phyloP scores from a whole-genome alignment of 345 rosid genomes.

The Aurinia saxatilis region DNA sequence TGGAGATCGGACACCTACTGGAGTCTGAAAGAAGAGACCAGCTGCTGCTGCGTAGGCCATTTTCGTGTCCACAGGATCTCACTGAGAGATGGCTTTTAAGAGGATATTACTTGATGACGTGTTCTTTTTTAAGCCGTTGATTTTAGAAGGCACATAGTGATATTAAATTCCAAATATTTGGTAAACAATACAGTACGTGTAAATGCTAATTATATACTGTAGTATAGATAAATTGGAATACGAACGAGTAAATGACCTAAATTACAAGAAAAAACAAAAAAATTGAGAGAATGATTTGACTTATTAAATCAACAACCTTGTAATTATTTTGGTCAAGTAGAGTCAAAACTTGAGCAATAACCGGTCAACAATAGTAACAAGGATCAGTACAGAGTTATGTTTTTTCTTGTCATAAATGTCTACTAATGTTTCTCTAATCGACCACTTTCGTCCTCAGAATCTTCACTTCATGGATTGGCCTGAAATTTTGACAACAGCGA shows the following conservation, averaged over 20 bases:
- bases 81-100: constrained; percentile 5
- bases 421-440: constrained; percentile 37
- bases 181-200: too few relatives aligned
- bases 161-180: too few relatives aligned
- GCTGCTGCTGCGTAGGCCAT: constrained; percentile 20
- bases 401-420: neutral
- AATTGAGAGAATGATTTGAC: too few relatives aligned
- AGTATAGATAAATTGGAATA: neutral
- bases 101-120: constrained; percentile 16
- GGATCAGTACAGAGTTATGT: neutral
- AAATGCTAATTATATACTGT: too few relatives aligned
- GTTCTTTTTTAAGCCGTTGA: constrained; percentile 8
- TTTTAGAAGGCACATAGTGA: neutral
- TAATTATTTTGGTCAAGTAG: neutral
- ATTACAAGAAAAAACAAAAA: too few relatives aligned
- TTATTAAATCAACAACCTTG: neutral
- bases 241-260: neutral
- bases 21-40: neutral
- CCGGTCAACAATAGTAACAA: neutral
- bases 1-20: neutral
- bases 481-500: constrained; percentile 23
- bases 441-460: constrained; percentile 68
- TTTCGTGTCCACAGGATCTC: neutral
- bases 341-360: neutral
- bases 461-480: constrained; percentile 98